Evolutionary conservation across 305 asterid species (phyloP).

Genomic region (Fraxinus dipetala): DNA sequence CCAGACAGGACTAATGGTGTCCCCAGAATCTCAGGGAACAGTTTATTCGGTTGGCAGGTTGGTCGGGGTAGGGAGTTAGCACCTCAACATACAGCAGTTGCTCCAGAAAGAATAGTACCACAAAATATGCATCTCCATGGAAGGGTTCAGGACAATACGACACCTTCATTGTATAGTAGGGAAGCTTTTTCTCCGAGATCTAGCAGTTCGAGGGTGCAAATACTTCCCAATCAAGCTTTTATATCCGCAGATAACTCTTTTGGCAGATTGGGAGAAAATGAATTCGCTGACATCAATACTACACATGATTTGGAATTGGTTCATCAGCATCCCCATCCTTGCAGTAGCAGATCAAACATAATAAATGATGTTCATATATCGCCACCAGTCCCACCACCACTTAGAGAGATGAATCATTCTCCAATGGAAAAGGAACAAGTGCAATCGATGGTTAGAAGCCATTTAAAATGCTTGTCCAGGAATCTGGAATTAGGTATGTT

Average conservation of each 20-base stretch:
- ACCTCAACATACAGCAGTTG: constrained; percentile 28
- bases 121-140: constrained; percentile 34
- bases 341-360: constrained; percentile 39
- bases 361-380: constrained; percentile 42
- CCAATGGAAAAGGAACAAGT: constrained; percentile 40
- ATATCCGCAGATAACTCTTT: constrained; percentile 46
- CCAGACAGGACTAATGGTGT: constrained; percentile 30
- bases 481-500: constrained; percentile 38
- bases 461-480: constrained; percentile 39
- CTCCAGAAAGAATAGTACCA: constrained; percentile 25
- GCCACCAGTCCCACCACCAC: constrained; percentile 27
- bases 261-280: constrained; percentile 36
- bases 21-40: constrained; percentile 37
- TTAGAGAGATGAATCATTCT: constrained; percentile 56
- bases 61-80: constrained; percentile 31
- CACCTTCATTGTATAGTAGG: constrained; percentile 26
- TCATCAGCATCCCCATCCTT: constrained; percentile 57
- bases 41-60: constrained; percentile 49
- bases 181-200: constrained; percentile 35
- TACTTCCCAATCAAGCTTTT: constrained; percentile 46
- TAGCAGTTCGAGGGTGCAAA: constrained; percentile 41
- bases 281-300: constrained; percentile 36
- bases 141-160: constrained; percentile 32
- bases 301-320: constrained; percentile 34
- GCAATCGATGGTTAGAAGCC: constrained; percentile 41